Evolutionary conservation across 2,329 filamentous ascomycete species (phyloP), one percentile per base, ranked within the genome.

Genomic region (Aspergillus fischeri): DNA sequence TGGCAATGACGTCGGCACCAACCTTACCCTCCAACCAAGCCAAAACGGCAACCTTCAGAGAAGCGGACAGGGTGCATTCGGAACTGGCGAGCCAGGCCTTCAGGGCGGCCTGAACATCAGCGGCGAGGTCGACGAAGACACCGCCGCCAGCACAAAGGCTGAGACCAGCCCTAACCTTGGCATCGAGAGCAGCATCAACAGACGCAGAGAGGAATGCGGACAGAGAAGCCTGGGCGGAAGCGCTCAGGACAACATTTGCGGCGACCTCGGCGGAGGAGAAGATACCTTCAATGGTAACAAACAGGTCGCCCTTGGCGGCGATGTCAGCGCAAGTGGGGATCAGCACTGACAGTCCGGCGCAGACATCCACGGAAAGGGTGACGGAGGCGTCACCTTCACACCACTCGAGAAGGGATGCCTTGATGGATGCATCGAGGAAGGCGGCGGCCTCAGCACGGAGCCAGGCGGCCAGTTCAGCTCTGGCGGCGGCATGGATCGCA

Each of bases 281-380:
- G 57, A 75, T 72, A 69, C 73, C 73, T 17, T 74, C 71, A 21
- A 74, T 35, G 47, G 67, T 72, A 45, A 74, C 71, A 52, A 65
- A 68, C 52, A 75, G 65, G n/a, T 68, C 65, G 44, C 67, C 71
- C 65, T 73, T 65, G 51, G 73, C 71, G 51, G 73, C 72, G 49
- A 73, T 65, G 25, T 68, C 64, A 41, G 71, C 67, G 51, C 64
- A 69, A 24, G 62, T 63, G 48, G 73, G 73, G 52, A 73, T 64
- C 60, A 71, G 72, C 49, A 73, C 60, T n/a, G 69, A 60, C 24
- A 75, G 62, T 45, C 66, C 67, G 53, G 72, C 70, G 38, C 65
- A 59, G 41, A 69, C 60, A 24, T 72, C 66, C 21, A 65, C 56
- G 24, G 63, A 64, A 45, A 72, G 59, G 27, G 60, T 65, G 38